Evolutionary conservation across 1,284 basidiomycete genomes (phyloP).

Genomic region (Malassezia caprae): DNA sequence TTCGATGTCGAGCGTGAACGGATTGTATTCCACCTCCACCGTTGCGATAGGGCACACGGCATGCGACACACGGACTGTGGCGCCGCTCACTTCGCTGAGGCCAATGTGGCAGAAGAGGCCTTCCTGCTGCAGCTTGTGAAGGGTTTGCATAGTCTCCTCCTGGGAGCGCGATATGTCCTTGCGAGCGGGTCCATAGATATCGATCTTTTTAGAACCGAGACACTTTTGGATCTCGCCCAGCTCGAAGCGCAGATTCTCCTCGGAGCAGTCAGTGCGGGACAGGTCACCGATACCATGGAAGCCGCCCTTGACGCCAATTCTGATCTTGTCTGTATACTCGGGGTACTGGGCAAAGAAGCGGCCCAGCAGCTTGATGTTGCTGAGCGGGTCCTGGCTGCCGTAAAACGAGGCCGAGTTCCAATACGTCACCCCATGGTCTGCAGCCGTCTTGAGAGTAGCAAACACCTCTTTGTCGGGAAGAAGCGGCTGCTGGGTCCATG

Average conservation of each 20-base stretch:
- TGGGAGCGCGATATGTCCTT: conserved; percentile 17
- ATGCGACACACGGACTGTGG: conserved; percentile 27
- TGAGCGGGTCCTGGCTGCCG: conserved; percentile 45
- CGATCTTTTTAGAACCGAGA: conserved; percentile 30
- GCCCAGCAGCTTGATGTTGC: conserved; percentile 51
- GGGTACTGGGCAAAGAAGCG: conserved; percentile 55
- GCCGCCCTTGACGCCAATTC: conserved; percentile 55
- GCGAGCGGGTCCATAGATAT: conserved; percentile 34
- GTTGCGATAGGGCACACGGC: conserved; percentile 51
- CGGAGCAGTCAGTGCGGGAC: conserved; percentile 15
- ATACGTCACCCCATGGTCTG: conserved; percentile 54
- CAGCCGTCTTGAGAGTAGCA: conserved; percentile 56
- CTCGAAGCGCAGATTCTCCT: conserved; percentile 22
- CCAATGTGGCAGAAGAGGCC: conserved; percentile 36
- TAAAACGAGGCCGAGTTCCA: conserved; percentile 53
- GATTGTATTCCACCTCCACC: conserved; percentile 60
- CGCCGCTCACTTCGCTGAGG: conserved; percentile 32
- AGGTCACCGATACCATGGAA: conserved; percentile 18
- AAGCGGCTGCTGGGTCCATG: conserved; percentile 32
- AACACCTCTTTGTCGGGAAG: conserved; percentile 57
- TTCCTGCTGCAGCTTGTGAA: conserved; percentile 19
- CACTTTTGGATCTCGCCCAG: conserved; percentile 21
- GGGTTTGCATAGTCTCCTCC: conserved; percentile 27
- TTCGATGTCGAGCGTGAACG: conserved; percentile 54
- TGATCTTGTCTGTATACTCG: conserved; percentile 54